Evolutionary conservation across 176 grass and related monocot species (phyloP), one percentile per base, ranked within the genome.

Genomic region (Guadua angustifolia): DNA sequence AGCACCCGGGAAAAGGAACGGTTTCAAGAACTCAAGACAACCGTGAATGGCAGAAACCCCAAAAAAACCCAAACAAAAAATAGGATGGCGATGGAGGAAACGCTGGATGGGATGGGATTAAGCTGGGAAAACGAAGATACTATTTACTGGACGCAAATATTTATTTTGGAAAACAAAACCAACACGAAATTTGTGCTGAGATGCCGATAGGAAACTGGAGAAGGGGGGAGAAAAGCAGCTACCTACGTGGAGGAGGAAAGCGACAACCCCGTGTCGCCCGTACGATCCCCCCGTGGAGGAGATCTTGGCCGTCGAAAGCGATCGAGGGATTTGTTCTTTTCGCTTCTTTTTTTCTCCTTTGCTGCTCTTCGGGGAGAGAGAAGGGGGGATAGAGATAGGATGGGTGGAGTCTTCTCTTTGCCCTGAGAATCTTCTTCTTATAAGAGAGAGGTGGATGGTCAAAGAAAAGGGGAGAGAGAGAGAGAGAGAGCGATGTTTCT

Each of bases 251-350:
- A 74, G 38, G 88, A 85, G 44, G 44, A 45, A 86, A 88, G 82
- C 77, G 88, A 93, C 77, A 80, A 19, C 18, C 17, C 52, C 52
- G 52, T 55, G 80, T 71, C 18, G 26, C 38, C 45, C 82, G 94
- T 94, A 86, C 79, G 91, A 94, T 92, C 69, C 44, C 44, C 18
- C 22, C 53, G 73, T 75, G 56, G 84, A 85, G 81, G 82, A 84
- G 89, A 93, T 93, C 91, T 59, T 39, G 81, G 68, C 94, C 91
- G 84, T 79, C 82, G 88, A 93, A 89, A 87, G 71, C 66, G 79
- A 95, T 76, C 39, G 44, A 86, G 82, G 57, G 79, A 38, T 62
- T 69, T 17, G 68, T 70, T 85, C 49, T 49, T 75, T 79, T 82
- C 52, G 21, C 49, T 63, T 55, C 16, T 74, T 29, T 76, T 76